phyloP scores from a whole-genome alignment of 495 filamentous ascomycete genomes.

The Aspergillus cristatus region DNA sequence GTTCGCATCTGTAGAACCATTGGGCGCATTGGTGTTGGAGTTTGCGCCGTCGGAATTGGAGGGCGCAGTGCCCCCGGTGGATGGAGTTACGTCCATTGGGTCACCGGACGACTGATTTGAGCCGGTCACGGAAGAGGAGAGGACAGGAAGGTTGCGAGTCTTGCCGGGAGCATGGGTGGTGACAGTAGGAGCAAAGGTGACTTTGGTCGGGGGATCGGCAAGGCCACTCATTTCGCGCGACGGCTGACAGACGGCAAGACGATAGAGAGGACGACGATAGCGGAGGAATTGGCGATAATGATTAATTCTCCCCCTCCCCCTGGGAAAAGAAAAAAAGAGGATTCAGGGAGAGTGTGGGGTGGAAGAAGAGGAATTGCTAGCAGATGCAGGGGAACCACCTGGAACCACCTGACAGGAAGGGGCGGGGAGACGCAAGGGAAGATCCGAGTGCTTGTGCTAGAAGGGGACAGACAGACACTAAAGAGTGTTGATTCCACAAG shows the following conservation, averaged over 20 bases:
- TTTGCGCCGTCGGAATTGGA: conserved; percentile 37
- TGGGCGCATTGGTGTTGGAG: conserved; percentile 19
- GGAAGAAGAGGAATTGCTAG: too few species aligned
- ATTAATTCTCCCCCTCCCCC: too few species aligned
- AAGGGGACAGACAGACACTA: too few species aligned
- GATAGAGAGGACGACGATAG: conserved; percentile 8
- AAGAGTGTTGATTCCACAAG: too few species aligned
- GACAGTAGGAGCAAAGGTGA: conserved; percentile 21
- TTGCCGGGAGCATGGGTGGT: conserved; percentile 28
- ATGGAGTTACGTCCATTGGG: conserved; percentile 44
- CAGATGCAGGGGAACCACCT: too few species aligned
- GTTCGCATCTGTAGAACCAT: conserved; percentile 33
- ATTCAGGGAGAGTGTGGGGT: too few species aligned
- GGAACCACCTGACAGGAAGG: too few species aligned
- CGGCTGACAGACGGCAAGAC: conserved; percentile 8
- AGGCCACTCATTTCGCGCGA: conserved; percentile 35
- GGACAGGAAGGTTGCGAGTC: conserved; percentile 38
- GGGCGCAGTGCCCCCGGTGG: conserved; percentile 26
- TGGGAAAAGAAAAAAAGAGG: too few species aligned
- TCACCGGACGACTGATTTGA: conserved; percentile 29
- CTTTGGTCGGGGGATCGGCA: conserved; percentile 35
- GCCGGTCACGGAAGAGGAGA: conserved; percentile 29
- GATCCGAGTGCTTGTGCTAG: too few species aligned
- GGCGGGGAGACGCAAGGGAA: too few species aligned
- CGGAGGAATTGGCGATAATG: conserved; percentile 2